phyloP scores from a whole-genome alignment of 768 basidiomycete genomes.

The Kwoniella mangroviensis region DNA sequence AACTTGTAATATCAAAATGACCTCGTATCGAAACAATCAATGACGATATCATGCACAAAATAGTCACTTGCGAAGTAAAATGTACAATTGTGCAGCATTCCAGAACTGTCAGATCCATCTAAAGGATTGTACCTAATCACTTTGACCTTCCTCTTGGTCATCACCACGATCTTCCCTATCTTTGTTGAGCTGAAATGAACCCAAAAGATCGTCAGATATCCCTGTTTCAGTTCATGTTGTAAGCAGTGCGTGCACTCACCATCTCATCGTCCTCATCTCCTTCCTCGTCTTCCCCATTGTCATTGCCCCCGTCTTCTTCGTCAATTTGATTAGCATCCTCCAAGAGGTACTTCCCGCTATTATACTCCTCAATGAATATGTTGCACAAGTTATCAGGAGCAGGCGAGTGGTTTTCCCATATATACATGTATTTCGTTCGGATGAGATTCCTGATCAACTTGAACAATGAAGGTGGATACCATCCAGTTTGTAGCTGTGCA shows the following conservation, averaged over 20 bases:
- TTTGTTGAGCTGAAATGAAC: too few species aligned
- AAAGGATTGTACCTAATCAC: neutral
- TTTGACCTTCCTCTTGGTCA: neutral
- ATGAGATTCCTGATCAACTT: constrained; percentile 83
- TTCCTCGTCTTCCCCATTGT: constrained; percentile 12
- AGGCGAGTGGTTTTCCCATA: constrained; percentile 64
- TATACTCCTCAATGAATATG: constrained; percentile 36
- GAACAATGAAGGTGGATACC: constrained; percentile 77
- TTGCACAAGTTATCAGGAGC: constrained; percentile 53
- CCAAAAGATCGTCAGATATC: too few species aligned
- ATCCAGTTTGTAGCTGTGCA: constrained; percentile 64
- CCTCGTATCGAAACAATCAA: too few species aligned
- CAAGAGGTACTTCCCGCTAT: constrained; percentile 12
- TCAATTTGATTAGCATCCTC: constrained; percentile 1
- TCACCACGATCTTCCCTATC: neutral
- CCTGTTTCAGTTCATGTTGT: neutral
- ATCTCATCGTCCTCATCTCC: constrained; percentile 4
- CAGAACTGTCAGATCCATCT: neutral
- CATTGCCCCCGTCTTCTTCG: constrained; percentile 1
- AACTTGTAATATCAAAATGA: too few species aligned
- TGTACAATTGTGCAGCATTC: too few species aligned
- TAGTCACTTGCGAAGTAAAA: too few species aligned
- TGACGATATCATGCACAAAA: neutral
- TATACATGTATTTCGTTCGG: constrained; percentile 75
- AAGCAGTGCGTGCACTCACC: neutral